Evolutionary conservation across 257 asterid species (phyloP).

Genomic region (Linaria vulgaris): DNA sequence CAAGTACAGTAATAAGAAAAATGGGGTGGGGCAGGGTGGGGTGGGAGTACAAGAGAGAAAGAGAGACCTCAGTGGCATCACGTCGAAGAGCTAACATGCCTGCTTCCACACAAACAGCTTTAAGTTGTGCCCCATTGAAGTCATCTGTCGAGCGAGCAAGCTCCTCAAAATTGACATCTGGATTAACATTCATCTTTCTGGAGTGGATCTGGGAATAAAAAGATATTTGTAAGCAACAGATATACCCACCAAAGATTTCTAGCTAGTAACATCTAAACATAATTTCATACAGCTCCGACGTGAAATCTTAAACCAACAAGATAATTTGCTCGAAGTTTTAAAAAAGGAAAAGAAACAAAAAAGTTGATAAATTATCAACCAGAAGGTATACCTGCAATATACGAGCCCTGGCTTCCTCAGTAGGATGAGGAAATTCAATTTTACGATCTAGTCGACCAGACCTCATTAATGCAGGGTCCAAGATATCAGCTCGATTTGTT

Average conservation of each 20-base stretch:
- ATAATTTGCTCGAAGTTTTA: too few relatives aligned
- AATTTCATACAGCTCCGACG: background rate
- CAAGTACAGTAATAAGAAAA: too few relatives aligned
- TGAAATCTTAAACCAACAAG: too few relatives aligned
- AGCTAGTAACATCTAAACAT: conserved; percentile 1
- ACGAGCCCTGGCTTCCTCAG: conserved; percentile 85
- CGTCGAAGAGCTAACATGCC: conserved; percentile 97
- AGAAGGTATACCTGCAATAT: conserved; percentile 61
- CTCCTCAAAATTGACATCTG: conserved; percentile 68
- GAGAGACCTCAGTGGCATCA: conserved; percentile 88
- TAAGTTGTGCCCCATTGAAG: conserved; percentile 92
- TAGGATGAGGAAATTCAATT: conserved; percentile 86
- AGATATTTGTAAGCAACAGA: background rate
- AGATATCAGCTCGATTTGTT: conserved; percentile 87
- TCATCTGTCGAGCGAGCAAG: conserved; percentile 96
- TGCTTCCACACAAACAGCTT: conserved; percentile 96
- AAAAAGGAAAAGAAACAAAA: too few relatives aligned
- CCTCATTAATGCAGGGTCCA: conserved; percentile 95
- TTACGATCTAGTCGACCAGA: conserved; percentile 96
- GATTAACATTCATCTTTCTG: conserved; percentile 57
- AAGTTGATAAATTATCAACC: background rate
- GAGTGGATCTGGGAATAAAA: conserved; percentile 42
- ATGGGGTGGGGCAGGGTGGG: too few relatives aligned
- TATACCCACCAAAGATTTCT: background rate
- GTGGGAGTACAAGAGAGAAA: background rate